Evolutionary conservation across 768 basidiomycete genomes (phyloP).

Genomic region (Mycena chlorophos): DNA sequence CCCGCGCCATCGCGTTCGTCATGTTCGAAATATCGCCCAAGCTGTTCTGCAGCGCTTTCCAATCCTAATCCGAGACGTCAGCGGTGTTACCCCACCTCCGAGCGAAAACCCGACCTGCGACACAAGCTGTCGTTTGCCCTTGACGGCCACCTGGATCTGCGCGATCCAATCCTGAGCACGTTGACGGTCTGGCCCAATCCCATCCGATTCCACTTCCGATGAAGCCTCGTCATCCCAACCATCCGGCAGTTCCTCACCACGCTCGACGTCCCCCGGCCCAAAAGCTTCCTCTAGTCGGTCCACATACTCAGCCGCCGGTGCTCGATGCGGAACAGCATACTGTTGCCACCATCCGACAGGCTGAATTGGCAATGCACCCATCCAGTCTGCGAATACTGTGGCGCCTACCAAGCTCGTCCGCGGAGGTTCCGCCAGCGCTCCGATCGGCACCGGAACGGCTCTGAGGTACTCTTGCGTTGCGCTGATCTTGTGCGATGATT

Average conservation of each 20-base stretch:
- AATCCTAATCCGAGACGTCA: not conserved
- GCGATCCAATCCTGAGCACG: conserved; percentile 10
- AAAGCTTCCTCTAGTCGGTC: conserved; percentile 11
- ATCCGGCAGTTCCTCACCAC: conserved; percentile 14
- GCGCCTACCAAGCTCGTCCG: not conserved
- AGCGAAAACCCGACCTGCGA: conserved; percentile 5
- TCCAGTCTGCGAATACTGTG: not conserved
- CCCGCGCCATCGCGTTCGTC: not conserved
- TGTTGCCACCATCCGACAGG: not conserved
- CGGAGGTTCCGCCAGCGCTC: not conserved
- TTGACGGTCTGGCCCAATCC: not conserved
- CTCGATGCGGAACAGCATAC: conserved; percentile 4
- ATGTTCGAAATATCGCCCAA: conserved; percentile 6
- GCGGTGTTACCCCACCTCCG: not conserved
- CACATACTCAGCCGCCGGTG: conserved; percentile 8
- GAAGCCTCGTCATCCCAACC: not conserved
- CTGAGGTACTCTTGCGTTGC: not conserved
- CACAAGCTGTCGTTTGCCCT: conserved; percentile 9
- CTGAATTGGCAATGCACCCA: not conserved
- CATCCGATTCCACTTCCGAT: not conserved
- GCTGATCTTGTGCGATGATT: too few species aligned
- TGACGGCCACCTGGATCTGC: conserved; percentile 8
- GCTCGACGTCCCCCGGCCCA: conserved; percentile 13
- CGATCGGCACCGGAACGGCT: not conserved
- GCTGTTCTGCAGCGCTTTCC: conserved; percentile 2